phyloP scores from a whole-genome alignment of 2,329 filamentous ascomycete species.

The Chaetothyriales sp. region DNA sequence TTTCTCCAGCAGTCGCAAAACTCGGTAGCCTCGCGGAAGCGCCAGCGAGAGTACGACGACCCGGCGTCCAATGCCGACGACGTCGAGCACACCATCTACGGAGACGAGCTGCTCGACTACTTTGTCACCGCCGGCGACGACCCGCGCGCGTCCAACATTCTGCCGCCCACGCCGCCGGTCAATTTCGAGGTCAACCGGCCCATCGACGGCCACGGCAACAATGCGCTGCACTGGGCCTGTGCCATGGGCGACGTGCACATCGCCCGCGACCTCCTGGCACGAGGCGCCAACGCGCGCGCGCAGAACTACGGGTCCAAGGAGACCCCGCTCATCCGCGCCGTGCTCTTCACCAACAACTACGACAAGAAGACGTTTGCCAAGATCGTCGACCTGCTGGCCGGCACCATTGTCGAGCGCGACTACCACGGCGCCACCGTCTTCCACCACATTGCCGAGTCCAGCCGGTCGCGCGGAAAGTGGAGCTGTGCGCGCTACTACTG shows the following conservation, averaged over 20 bases:
- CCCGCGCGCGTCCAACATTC: conserved; percentile 43
- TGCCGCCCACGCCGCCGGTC: conserved; percentile 62
- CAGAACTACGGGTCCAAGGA: conserved; percentile 65
- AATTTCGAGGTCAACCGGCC: conserved; percentile 79
- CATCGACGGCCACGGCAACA: conserved; percentile 90
- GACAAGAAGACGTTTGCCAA: conserved; percentile 83
- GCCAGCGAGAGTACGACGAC: conserved; percentile 58
- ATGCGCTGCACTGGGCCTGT: conserved; percentile 89
- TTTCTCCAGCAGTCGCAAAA: conserved; percentile 57
- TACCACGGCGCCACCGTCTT: conserved; percentile 76
- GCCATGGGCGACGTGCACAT: conserved; percentile 94
- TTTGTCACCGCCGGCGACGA: conserved; percentile 78
- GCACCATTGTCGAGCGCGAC: conserved; percentile 68
- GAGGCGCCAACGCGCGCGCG: conserved; percentile 63
- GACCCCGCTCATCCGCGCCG: conserved; percentile 85
- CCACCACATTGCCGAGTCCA: conserved; percentile 84
- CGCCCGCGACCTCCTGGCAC: conserved; percentile 71
- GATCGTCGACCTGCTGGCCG: conserved; percentile 69
- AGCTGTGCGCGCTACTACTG: conserved; percentile 86
- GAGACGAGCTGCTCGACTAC: conserved; percentile 88
- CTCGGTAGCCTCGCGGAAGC: conserved; percentile 47
- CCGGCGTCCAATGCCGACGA: conserved; percentile 38
- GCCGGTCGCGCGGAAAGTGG: conserved; percentile 72
- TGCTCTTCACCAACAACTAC: conserved; percentile 93
- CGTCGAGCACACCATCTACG: conserved; percentile 78